Evolutionary conservation across 768 basidiomycete genomes (phyloP).

Genomic region (Leccinum longicurvipes): DNA sequence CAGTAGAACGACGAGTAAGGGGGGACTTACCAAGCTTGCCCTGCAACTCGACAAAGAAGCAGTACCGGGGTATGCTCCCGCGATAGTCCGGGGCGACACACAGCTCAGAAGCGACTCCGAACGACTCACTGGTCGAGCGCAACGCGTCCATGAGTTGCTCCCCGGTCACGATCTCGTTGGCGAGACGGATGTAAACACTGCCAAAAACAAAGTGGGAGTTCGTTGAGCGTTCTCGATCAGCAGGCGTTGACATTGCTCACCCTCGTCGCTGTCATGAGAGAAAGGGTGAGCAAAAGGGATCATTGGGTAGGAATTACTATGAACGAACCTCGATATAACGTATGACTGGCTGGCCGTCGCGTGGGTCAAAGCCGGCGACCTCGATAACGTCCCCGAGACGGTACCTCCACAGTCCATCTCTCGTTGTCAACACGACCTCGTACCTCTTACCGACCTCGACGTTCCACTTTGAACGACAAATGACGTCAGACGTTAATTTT

Average conservation of each 20-base stretch:
- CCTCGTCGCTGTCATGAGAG: slow-evolving; percentile 15
- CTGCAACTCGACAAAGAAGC: slow-evolving; percentile 19
- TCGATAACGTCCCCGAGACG: slow-evolving; percentile 22
- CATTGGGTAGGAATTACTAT: not conserved
- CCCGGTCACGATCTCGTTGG: slow-evolving; percentile 22
- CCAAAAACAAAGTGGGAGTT: not conserved
- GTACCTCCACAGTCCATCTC: slow-evolving; percentile 25
- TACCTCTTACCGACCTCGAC: slow-evolving; percentile 14
- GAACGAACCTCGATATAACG: slow-evolving; percentile 22
- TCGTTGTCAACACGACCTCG: slow-evolving; percentile 24
- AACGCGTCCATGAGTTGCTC: slow-evolving; percentile 19
- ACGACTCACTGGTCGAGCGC: slow-evolving; percentile 6
- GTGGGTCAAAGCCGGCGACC: slow-evolving; percentile 20
- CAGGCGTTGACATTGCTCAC: slow-evolving; percentile 7
- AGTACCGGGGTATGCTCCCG: slow-evolving; percentile 13
- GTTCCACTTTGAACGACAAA: slow-evolving; percentile 16
- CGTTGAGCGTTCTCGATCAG: not conserved
- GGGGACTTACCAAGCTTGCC: slow-evolving; percentile 7
- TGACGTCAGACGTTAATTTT: too few relatives aligned
- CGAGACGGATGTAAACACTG: slow-evolving; percentile 19
- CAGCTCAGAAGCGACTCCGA: slow-evolving; percentile 23
- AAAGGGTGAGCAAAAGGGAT: not conserved
- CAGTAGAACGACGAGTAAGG: too few relatives aligned
- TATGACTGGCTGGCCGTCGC: slow-evolving; percentile 20
- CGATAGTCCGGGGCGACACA: slow-evolving; percentile 20